These are phyloP conservation scores for Pseudocercospora musae DNA, from an alignment of 2,329 filamentous ascomycete genomes.

Conservation along the genomic window DNA sequence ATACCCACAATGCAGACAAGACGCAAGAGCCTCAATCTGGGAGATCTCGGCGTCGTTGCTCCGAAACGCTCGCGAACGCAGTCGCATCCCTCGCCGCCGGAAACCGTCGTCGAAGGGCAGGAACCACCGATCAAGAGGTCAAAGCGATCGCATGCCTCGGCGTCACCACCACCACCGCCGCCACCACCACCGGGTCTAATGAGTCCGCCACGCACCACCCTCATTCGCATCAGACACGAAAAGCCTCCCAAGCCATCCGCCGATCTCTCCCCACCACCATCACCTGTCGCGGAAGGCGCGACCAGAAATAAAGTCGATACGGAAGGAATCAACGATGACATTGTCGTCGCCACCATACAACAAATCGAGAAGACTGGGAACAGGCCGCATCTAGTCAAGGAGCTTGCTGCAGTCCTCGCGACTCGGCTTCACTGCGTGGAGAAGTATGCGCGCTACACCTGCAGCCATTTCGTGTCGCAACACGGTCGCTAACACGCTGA, in stretches of 20 bases:
- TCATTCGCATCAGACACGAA: slow-evolving; percentile 48
- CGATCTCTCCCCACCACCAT: slow-evolving; percentile 77
- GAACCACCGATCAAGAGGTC: slow-evolving; percentile 56
- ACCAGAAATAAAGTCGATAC: slow-evolving; percentile 63
- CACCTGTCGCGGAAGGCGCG: slow-evolving; percentile 55
- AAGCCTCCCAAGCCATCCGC: slow-evolving; percentile 46
- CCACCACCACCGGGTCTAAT: slow-evolving; percentile 39
- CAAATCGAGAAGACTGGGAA: slow-evolving; percentile 89
- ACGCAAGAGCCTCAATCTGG: slow-evolving; percentile 89
- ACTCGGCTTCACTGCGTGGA: slow-evolving; percentile 77
- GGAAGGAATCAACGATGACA: slow-evolving; percentile 86
- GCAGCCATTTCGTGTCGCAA: slow-evolving; percentile 4
- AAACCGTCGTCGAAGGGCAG: slow-evolving; percentile 62
- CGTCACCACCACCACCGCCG: slow-evolving; percentile 33
- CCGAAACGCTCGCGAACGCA: slow-evolving; percentile 50
- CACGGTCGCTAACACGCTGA: slow-evolving; percentile 33
- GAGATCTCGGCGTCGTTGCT: slow-evolving; percentile 87
- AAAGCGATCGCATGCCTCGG: slow-evolving; percentile 69
- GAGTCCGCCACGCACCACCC: slow-evolving; percentile 45
- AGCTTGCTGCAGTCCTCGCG: slow-evolving; percentile 77
- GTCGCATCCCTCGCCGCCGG: slow-evolving; percentile 54
- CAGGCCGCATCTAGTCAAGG: slow-evolving; percentile 89
- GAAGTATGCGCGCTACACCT: slow-evolving; percentile 66
- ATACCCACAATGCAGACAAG: slow-evolving; percentile 75
- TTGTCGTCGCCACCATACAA: slow-evolving; percentile 84